A percentile compares a stretch with the other conserved stretches of the same genome.
These are phyloP conservation scores for Penicillium fimorum DNA, from an alignment of 495 filamentous ascomycete genomes.

Conservation along the genomic window DNA sequence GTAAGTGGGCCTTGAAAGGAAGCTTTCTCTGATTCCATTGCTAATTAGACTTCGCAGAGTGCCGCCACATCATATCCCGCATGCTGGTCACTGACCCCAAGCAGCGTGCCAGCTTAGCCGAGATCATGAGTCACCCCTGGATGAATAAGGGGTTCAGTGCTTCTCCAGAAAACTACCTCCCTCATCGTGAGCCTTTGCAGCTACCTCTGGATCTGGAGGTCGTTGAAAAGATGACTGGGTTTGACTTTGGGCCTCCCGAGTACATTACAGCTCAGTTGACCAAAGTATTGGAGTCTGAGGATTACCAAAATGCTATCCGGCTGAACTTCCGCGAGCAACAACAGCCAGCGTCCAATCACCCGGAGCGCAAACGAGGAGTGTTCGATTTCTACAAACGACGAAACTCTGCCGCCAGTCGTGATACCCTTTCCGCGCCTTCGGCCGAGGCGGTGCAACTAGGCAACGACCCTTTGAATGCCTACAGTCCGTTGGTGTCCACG, in stretches of 20 bases:
- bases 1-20: conserved; percentile 49
- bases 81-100: conserved; percentile 97
- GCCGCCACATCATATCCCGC: conserved; percentile 85
- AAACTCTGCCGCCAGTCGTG: conserved; percentile 78
- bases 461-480: conserved; percentile 89
- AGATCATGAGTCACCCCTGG: conserved; percentile 98
- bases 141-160: conserved; percentile 88
- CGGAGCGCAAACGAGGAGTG: conserved; percentile 84
- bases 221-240: conserved; percentile 92
- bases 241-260: conserved; percentile 90
- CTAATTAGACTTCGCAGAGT: conserved; percentile 56
- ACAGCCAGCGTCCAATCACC: conserved; percentile 57
- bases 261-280: conserved; percentile 78
- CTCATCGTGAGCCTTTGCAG: conserved; percentile 76
- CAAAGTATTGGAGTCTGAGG: conserved; percentile 81
- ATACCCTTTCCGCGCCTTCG: conserved; percentile 84
- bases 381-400: conserved; percentile 98
- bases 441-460: conserved; percentile 79
- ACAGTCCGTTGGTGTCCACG: conserved; percentile 85
- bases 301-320: conserved; percentile 80
- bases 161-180: conserved; percentile 87
- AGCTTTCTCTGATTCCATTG: background rate
- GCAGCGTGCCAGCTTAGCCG: conserved; percentile 78
- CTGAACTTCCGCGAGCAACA: conserved; percentile 63
- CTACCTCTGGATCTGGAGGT: conserved; percentile 81